These are phyloP conservation scores for Hanseniaspora guilliermondii DNA, from an alignment of 805 yeast species.

Conservation along the genomic window DNA sequence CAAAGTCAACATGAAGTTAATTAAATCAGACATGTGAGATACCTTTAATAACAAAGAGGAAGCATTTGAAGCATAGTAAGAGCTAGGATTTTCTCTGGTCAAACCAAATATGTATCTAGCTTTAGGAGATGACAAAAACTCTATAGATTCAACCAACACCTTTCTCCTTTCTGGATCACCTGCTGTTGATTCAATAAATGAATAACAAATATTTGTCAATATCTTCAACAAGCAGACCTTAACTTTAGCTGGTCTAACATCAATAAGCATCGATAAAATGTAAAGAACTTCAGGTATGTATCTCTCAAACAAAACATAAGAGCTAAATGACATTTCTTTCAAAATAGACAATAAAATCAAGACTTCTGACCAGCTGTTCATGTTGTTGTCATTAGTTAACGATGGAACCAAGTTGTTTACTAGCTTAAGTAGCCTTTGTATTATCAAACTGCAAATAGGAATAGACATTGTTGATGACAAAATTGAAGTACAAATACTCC, in stretches of 20 bases:
- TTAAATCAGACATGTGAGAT: constrained; percentile 43
- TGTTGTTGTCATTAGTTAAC: constrained; percentile 30
- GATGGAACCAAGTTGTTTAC: constrained; percentile 40
- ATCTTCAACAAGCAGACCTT: constrained; percentile 50
- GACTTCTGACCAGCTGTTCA: constrained; percentile 57
- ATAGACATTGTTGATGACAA: constrained; percentile 55
- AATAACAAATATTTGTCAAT: constrained; percentile 54
- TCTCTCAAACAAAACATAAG: constrained; percentile 45
- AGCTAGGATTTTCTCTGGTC: constrained; percentile 39
- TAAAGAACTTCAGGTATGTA: constrained; percentile 62
- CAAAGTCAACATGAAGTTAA: constrained; percentile 37
- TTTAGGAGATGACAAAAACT: constrained; percentile 42
- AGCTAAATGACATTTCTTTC: constrained; percentile 58
- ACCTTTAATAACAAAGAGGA: constrained; percentile 31
- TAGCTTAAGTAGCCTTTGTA: constrained; percentile 43
- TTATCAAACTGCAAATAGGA: constrained; percentile 56
- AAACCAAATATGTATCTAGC: constrained; percentile 59
- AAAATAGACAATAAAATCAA: constrained; percentile 52
- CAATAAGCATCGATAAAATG: constrained; percentile 47
- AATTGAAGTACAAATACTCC: constrained; percentile 52
- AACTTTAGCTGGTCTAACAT: constrained; percentile 41
- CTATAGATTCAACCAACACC: constrained; percentile 36
- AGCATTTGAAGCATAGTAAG: constrained; percentile 26
- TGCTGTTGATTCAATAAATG: constrained; percentile 47
- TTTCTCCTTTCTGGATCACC: constrained; percentile 32